phyloP scores from a whole-genome alignment of 345 rosid genomes.

The Sonneratia caseolaris region DNA sequence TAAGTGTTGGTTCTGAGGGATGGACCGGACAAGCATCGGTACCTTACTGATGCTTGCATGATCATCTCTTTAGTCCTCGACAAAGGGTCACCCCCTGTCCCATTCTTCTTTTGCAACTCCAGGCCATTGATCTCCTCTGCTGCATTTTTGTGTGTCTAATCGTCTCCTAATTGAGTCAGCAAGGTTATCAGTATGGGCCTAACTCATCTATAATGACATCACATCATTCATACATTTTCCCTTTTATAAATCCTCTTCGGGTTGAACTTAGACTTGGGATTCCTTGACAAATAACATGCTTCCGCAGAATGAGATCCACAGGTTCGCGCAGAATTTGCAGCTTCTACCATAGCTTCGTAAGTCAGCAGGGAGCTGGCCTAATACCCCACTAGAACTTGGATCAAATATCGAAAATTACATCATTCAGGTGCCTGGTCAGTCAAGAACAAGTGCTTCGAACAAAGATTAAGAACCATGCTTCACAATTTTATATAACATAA shows the following conservation, averaged over 20 bases:
- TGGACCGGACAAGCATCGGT: neutral
- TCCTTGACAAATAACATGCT: conserved; percentile 21
- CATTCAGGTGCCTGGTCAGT: conserved; percentile 18
- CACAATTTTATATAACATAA: neutral
- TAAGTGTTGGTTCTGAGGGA: neutral
- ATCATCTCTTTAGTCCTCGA: conserved; percentile 23
- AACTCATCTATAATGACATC: conserved; percentile 25
- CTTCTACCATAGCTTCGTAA: conserved; percentile 19
- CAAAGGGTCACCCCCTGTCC: conserved; percentile 7
- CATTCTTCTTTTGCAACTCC: conserved; percentile 8
- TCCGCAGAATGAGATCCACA: conserved; percentile 26
- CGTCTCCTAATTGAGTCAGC: conserved; percentile 17
- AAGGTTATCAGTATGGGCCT: conserved; percentile 17
- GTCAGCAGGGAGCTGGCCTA: conserved; percentile 20
- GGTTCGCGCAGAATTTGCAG: conserved; percentile 20
- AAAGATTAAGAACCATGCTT: conserved; percentile 3
- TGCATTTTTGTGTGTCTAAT: conserved; percentile 21
- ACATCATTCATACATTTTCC: conserved; percentile 16
- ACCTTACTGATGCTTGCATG: conserved; percentile 28
- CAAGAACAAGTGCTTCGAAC: conserved; percentile 13
- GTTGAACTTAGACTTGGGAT: conserved; percentile 20
- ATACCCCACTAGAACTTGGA: conserved; percentile 18
- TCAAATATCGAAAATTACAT: conserved; percentile 21
- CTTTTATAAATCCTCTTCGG: conserved; percentile 20
- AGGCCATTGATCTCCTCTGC: conserved; percentile 14